Evolutionary conservation across 2,329 filamentous ascomycete species (phyloP).

Genomic region (Ascochyta clinopodiicola): DNA sequence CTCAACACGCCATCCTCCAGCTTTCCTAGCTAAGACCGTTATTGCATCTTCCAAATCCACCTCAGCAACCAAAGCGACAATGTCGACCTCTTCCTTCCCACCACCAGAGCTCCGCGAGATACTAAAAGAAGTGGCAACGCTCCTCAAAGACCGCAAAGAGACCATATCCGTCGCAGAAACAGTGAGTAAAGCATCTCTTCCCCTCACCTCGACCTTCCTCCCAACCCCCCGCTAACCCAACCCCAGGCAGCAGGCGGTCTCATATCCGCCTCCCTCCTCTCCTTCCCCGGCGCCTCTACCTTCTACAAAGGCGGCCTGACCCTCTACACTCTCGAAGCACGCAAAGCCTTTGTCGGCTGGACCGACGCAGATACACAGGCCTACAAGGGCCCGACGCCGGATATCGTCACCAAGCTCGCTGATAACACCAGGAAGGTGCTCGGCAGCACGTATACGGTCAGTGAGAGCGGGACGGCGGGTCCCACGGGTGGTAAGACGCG

Average conservation of each 20-base stretch:
- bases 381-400: constrained; percentile 66
- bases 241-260: constrained; percentile 67
- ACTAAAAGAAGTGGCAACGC: constrained; percentile 57
- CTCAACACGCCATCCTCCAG: background rate
- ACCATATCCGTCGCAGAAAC: constrained; percentile 69
- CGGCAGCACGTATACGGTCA: constrained; percentile 63
- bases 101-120: constrained; percentile 52
- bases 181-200: constrained; percentile 39
- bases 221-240: constrained; percentile 1
- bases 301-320: constrained; percentile 70
- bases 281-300: constrained; percentile 63
- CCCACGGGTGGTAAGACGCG: constrained; percentile 62
- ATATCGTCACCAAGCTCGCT: constrained; percentile 64
- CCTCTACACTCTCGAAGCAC: constrained; percentile 65
- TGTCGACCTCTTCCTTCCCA: constrained; percentile 48
- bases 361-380: constrained; percentile 58
- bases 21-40: background rate
- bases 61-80: constrained; percentile 11
- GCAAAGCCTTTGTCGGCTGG: constrained; percentile 67
- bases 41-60: background rate
- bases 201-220: background rate
- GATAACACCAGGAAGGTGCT: constrained; percentile 63
- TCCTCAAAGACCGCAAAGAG: constrained; percentile 63
- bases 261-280: constrained; percentile 65
- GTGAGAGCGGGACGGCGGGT: constrained; percentile 69